These are phyloP conservation scores for Chenopodium quinoa DNA, from an alignment of 148 eudicot genomes.

Conservation along the genomic window DNA sequence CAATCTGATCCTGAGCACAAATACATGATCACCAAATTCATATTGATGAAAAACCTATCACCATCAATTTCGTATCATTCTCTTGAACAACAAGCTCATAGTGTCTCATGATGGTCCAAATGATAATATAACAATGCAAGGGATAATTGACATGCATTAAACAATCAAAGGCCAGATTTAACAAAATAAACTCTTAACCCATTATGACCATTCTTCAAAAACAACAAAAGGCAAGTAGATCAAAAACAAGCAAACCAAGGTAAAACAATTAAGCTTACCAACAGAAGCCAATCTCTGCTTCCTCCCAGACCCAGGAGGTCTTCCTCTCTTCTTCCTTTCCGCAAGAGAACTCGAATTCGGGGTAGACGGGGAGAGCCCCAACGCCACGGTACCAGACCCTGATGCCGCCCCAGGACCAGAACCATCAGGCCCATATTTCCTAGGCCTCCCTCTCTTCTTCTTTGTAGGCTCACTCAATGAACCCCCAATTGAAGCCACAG, in stretches of 20 bases:
- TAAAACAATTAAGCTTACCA: slow-evolving; percentile 44
- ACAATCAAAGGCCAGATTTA: neutral
- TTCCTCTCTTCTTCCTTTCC: slow-evolving; percentile 56
- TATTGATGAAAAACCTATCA: neutral
- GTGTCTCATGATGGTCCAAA: neutral
- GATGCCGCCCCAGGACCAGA: slow-evolving; percentile 29
- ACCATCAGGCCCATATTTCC: slow-evolving; percentile 89
- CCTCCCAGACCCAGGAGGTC: slow-evolving; percentile 95
- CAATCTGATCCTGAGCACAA: neutral
- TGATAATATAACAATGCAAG: neutral
- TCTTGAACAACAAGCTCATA: neutral
- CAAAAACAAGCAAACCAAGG: neutral
- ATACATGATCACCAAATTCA: neutral
- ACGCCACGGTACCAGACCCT: slow-evolving; percentile 41
- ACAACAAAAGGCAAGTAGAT: slow-evolving; percentile 2
- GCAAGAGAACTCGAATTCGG: slow-evolving; percentile 38
- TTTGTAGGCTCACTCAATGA: slow-evolving; percentile 50
- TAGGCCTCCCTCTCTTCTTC: slow-evolving; percentile 98
- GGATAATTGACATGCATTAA: slow-evolving; percentile 1
- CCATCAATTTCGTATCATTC: neutral
- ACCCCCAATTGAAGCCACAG: slow-evolving; percentile 40
- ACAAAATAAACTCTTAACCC: neutral
- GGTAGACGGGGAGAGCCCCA: slow-evolving; percentile 62
- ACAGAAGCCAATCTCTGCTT: slow-evolving; percentile 80
- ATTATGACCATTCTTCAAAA: neutral